These are phyloP conservation scores for Melampsora allii-populina DNA, from an alignment of 1,284 basidiomycete genomes.

Conservation along the genomic window DNA sequence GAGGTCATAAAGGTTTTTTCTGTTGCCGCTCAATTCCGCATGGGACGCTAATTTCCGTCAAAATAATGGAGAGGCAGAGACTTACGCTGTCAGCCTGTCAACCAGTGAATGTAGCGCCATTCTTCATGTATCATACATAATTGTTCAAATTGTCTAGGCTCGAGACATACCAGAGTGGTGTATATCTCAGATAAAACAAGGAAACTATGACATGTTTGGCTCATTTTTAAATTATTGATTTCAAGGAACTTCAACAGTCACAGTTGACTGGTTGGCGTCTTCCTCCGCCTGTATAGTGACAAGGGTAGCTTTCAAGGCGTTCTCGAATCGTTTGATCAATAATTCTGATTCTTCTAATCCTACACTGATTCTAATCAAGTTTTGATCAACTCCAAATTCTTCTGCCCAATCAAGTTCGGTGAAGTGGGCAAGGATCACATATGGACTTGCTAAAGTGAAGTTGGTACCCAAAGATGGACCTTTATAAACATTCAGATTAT, in stretches of 20 bases:
- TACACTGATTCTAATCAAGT: slow-evolving; percentile 81
- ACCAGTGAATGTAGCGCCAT: no score
- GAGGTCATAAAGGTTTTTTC: no score
- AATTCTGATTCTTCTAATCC: slow-evolving; percentile 75
- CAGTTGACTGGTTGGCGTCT: slow-evolving; percentile 3
- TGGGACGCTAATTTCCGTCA: no score
- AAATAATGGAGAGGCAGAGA: no score
- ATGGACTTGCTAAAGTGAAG: slow-evolving; percentile 91
- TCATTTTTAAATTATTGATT: no score
- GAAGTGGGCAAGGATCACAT: slow-evolving; percentile 89
- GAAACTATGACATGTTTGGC: no score
- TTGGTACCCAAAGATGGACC: slow-evolving; percentile 94
- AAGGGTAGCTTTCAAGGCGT: slow-evolving; percentile 61
- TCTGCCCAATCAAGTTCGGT: slow-evolving; percentile 88
- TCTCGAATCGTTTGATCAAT: slow-evolving; percentile 64
- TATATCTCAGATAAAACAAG: no score
- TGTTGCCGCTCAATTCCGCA: no score
- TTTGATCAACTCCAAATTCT: slow-evolving; percentile 75
- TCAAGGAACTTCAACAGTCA: neutral
- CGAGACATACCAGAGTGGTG: no score
- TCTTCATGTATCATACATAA: no score
- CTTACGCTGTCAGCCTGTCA: no score
- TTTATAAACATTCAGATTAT: slow-evolving; percentile 76
- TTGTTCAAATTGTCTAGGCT: no score
- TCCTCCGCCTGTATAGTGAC: slow-evolving; percentile 59